Evolutionary conservation across 495 filamentous ascomycete species (phyloP).

Genomic region (Pseudevernia furfuracea): DNA sequence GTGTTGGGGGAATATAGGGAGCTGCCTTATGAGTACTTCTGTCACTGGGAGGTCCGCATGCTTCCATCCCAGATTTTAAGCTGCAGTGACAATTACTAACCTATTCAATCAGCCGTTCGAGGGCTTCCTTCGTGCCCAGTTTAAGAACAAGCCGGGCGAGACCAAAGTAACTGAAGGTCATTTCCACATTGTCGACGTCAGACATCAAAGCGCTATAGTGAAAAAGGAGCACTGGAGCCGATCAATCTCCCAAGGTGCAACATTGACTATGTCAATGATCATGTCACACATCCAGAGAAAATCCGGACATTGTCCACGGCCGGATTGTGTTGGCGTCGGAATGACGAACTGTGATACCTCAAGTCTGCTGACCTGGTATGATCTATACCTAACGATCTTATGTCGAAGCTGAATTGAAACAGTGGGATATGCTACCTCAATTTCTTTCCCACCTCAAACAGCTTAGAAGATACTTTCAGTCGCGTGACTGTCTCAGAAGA

Average conservation of each 20-base stretch:
- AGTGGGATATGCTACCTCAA: constrained; percentile 19
- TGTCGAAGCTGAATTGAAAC: too few species aligned
- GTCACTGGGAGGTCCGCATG: constrained; percentile 26
- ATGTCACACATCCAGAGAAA: constrained; percentile 16
- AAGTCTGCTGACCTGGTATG: constrained; percentile 8
- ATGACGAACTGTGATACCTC: background rate
- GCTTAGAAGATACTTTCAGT: constrained; percentile 5
- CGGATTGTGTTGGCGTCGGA: constrained; percentile 15
- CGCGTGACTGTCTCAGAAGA: constrained; percentile 11
- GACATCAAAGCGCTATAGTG: constrained; percentile 3
- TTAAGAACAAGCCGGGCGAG: constrained; percentile 22
- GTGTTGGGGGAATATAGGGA: constrained; percentile 22
- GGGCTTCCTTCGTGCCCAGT: constrained; percentile 25
- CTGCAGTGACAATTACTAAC: background rate
- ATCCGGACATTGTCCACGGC: constrained; percentile 21
- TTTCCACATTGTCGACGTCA: constrained; percentile 22
- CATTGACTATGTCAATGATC: constrained; percentile 26
- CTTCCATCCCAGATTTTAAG: background rate
- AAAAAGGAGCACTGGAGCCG: constrained; percentile 21
- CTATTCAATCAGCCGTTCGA: constrained; percentile 20
- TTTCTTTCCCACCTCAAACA: constrained; percentile 4
- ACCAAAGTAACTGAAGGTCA: constrained; percentile 19
- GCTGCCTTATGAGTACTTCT: constrained; percentile 27
- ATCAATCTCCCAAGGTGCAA: constrained; percentile 20
- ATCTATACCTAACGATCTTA: too few species aligned